phyloP scores from a whole-genome alignment of 2,329 filamentous ascomycete genomes.

The Anthostomella pinea region DNA sequence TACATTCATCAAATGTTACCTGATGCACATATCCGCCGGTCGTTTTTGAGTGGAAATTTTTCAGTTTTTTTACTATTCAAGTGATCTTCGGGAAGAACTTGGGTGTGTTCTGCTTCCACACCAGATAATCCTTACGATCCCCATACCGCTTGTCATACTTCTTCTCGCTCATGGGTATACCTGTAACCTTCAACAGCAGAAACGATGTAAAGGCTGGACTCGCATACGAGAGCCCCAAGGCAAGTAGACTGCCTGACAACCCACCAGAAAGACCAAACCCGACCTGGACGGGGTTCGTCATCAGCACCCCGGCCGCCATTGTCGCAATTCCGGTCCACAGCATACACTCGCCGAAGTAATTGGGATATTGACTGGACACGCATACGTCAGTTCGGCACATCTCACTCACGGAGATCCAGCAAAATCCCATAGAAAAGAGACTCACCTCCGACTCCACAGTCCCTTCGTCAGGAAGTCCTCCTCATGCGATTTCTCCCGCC shows the following conservation, averaged over 20 bases:
- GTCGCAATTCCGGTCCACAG: slow-evolving; percentile 68
- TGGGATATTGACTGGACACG: slow-evolving; percentile 50
- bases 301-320: slow-evolving; percentile 54
- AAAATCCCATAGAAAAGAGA: slow-evolving; percentile 3
- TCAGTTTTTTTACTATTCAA: no score
- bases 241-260: slow-evolving; percentile 28
- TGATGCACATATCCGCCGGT: no score
- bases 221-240: slow-evolving; percentile 46
- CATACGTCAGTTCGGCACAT: no score
- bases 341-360: slow-evolving; percentile 70
- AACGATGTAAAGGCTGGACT: slow-evolving; percentile 65
- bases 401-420: no score
- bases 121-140: slow-evolving; percentile 61
- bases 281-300: slow-evolving; percentile 50
- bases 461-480: slow-evolving; percentile 65
- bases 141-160: slow-evolving; percentile 68
- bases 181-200: slow-evolving; percentile 60
- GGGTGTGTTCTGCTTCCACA: slow-evolving; percentile 66
- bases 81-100: slow-evolving; percentile 62
- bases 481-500: slow-evolving; percentile 62
- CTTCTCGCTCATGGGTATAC: slow-evolving; percentile 63
- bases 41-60: no score
- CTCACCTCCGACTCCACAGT: slow-evolving; percentile 55
- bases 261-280: slow-evolving; percentile 54
- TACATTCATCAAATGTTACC: no score